Base-by-base conservation (phyloP, 495 filamentous ascomycete species). In the Lasiosphaeria miniovina region DNA sequence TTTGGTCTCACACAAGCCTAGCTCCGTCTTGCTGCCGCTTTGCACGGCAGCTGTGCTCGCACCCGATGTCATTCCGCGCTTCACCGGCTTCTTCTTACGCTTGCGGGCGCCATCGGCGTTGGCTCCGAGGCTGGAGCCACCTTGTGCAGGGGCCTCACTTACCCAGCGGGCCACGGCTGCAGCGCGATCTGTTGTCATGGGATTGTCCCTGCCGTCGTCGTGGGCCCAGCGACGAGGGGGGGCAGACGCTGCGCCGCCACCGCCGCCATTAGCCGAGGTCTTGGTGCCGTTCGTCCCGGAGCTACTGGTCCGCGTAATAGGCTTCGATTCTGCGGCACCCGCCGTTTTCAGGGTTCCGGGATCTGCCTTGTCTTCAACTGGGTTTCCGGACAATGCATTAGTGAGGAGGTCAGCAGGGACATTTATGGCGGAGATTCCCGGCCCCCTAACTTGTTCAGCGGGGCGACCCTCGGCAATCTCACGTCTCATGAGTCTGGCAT, bases 131-230 rank as follows among this genome's bases (percentile, higher is more conserved):
- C 41, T 55, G 32, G 31, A 45, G 12, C 57, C 65, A 6, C 54
- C 58, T 24, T 51, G 53, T 0, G 65, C 31, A 9, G 64, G 65
- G 15, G 67, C 70, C 14, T 63, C 59, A 8, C 56, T 31, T 11
- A 92, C 81, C 89, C 89, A 92, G 32, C 84, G 75, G 4, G 84
- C 81, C 52, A 92, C 78, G 38, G 81, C 82, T 46, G 82, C 77
- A 0, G 88, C 89, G 41, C 89, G 78, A 55, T 89, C 87, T 6
- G 86, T 89, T 4, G 80, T 76, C 62, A 89, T 84, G 0, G 84
- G 83, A 68, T 88, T 88, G 60, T 90, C 88, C 66, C 80, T 83
- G 4, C 80, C 84, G 59, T 86, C 84, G 45, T 85, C 83, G 53
- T 83, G 79, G 10, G 85, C 83, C 85, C 86, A 87, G 6, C 85